Conservation (phyloP, 2,329 filamentous ascomycete species). For the Ceratocystis ficicola region DNA sequence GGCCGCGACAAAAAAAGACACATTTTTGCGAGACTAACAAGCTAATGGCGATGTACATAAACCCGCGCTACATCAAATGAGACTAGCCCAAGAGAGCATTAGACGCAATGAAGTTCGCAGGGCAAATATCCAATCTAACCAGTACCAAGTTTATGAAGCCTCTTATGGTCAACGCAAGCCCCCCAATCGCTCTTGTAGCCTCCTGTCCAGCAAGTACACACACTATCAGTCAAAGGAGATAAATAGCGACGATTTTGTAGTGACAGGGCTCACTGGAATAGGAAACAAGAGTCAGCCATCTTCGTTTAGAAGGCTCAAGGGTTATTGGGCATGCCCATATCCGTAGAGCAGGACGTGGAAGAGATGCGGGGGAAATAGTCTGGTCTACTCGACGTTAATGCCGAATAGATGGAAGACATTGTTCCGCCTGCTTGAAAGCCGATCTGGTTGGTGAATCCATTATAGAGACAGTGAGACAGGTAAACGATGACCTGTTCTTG, state of each 20-base stretch:
- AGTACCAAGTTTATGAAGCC: not conserved
- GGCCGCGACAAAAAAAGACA: not conserved
- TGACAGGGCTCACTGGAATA: not conserved
- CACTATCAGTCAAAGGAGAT: not conserved
- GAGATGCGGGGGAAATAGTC: not conserved
- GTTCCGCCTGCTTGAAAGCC: not conserved
- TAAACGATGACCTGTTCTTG: not conserved
- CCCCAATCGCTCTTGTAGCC: not conserved
- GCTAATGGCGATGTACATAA: not conserved
- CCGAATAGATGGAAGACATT: not conserved
- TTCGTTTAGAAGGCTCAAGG: not conserved
- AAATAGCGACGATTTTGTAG: not conserved
- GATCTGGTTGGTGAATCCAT: not conserved
- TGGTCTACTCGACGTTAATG: not conserved
- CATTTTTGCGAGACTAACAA: not conserved
- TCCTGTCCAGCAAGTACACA: not conserved
- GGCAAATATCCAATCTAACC: not conserved
- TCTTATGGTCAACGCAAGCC: not conserved
- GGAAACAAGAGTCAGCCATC: not conserved
- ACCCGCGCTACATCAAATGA: conserved; percentile 5
- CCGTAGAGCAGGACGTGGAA: not conserved
- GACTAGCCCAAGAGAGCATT: not conserved
- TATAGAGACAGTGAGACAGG: not conserved
- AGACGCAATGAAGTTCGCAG: not conserved
- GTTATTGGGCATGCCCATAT: not conserved